phyloP scores from a whole-genome alignment of 495 filamentous ascomycete species.

The Hypoxylon crocopeplum region DNA sequence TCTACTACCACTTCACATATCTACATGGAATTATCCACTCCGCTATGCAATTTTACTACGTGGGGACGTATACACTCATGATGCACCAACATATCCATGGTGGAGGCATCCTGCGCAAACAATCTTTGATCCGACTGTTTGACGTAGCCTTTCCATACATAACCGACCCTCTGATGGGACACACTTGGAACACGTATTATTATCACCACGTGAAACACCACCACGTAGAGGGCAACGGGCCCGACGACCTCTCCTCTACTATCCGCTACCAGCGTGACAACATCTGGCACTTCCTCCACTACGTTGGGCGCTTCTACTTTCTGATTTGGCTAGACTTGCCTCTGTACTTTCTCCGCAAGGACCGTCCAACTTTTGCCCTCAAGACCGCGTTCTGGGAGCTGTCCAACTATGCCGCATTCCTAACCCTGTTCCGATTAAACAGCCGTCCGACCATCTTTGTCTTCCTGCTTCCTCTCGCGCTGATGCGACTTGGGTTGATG shows the following conservation, averaged over 20 bases:
- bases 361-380: conserved; percentile 56
- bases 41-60: conserved; percentile 66
- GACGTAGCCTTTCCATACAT: conserved; percentile 75
- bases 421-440: conserved; percentile 55
- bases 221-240: conserved; percentile 82
- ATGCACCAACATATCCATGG: conserved; percentile 85
- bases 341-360: conserved; percentile 69
- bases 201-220: conserved; percentile 88
- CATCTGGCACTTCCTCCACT: conserved; percentile 66
- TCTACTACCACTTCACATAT: conserved; percentile 71
- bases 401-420: conserved; percentile 56
- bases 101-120: conserved; percentile 66
- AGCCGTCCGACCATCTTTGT: conserved; percentile 63
- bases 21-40: conserved; percentile 69
- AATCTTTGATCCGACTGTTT: conserved; percentile 39
- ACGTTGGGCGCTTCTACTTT: conserved; percentile 74
- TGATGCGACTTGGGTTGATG: conserved; percentile 71
- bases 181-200: conserved; percentile 84
- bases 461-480: conserved; percentile 64
- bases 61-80: conserved; percentile 78
- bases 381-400: conserved; percentile 65
- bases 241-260: conserved; percentile 75
- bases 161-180: conserved; percentile 76
- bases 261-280: conserved; percentile 78
- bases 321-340: conserved; percentile 78